Evolutionary conservation across 108 stramenopile genomes (phyloP).

Genomic region (Thalassiosira profunda): DNA sequence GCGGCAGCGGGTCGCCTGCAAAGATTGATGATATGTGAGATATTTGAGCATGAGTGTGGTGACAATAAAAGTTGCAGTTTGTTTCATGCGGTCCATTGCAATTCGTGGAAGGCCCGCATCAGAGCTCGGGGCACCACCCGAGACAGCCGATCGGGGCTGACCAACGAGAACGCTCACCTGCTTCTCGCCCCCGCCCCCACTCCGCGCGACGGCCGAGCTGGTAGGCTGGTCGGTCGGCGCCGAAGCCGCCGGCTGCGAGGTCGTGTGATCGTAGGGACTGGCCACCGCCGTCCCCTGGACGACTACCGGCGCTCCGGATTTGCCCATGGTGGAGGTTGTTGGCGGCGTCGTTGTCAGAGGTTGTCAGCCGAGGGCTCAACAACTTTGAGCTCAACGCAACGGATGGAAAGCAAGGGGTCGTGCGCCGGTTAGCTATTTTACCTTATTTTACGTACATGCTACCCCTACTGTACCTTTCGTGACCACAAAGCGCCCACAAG

Average conservation of each 20-base stretch:
- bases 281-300: slow-evolving; percentile 51
- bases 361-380: not conserved
- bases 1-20: slow-evolving; percentile 63
- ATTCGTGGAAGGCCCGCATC: no score
- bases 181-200: slow-evolving; percentile 1
- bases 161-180: slow-evolving; percentile 22
- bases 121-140: not conserved
- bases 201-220: not conserved
- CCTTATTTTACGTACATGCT: no score
- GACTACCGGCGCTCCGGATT: slow-evolving; percentile 29
- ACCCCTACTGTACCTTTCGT: no score
- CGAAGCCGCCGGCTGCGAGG: slow-evolving; percentile 1
- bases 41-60: no score
- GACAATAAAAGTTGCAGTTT: no score
- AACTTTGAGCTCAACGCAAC: no score
- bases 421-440: no score
- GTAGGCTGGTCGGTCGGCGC: not conserved
- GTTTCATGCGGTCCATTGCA: no score
- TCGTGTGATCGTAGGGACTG: slow-evolving; percentile 28
- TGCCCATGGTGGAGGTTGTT: not conserved
- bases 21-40: not conserved
- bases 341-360: not conserved
- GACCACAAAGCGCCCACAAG: no score
- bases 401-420: no score
- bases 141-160: not conserved